Evolutionary conservation across 2,329 filamentous ascomycete genomes (phyloP), one percentile per base, ranked within the genome.

Genomic region (Lojkania enalia): DNA sequence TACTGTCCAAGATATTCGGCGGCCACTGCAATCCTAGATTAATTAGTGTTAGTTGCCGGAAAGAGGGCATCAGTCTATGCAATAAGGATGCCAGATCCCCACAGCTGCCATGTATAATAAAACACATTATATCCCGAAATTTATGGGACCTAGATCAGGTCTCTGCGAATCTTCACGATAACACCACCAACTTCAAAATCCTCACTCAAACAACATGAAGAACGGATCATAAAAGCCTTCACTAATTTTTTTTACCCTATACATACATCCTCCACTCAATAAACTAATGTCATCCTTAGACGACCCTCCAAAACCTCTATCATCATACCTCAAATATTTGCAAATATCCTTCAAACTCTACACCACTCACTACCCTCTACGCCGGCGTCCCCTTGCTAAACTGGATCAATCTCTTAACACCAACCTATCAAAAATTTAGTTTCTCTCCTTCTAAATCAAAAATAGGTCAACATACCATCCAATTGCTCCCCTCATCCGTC

Each of bases 401-500:
- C 36, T 66, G 63, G 41, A 70, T 66, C 54, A 70, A 53, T 30
- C 66, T 59, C 57, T 69, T 70, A 20, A 70, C 64, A 51, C 66
- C 66, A 50, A 69, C 60, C 66, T 69, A n/a, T n/a, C n/a, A n/a
- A 27, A 19, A 15, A 3, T 6, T 23, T 35, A 32, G 4, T 15
- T 12, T 18, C 14, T 12, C 15, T 14, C 15, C 11, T 25, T 27
- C 14, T 16, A 35, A 35, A 18, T 7, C 25, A 35, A 1, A 4
- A 47, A 9, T 13, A 35, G 16, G 11, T 19, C 1, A 30, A 71
- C 74, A 71, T 55, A 77, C 75, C 72, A 78, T 74, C 75, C 75
- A 78, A 52, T 75, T 71, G 41, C 70, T 73, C 6, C 75, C 75
- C 58, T 77, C 74, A 46, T 76, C 73, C 18, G 67, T 69, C 65